Evolutionary conservation across 148 eudicot species (phyloP), one percentile per base, ranked within the genome.

Genomic region (Beta vulgaris): DNA sequence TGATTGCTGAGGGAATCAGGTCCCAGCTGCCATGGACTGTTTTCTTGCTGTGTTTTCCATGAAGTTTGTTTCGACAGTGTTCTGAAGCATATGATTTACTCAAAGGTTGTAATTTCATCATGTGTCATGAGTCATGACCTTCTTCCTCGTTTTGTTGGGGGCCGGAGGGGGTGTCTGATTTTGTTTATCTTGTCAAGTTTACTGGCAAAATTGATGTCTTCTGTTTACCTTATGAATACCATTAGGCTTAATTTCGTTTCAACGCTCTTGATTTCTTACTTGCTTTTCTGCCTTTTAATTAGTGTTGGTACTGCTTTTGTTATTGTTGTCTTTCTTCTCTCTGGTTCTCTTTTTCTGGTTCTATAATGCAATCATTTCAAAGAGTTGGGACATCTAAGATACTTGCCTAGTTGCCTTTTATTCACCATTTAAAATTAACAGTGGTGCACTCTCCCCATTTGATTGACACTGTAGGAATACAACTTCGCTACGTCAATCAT

Each of bases 11-110:
- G 60, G 74, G 49, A 80, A 64, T 57, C 83, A 90, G 98, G 86
- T 88, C 46, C 97, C 91, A 21, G 84, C 34, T 61, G 88, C 84
- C 81, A 87, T 90, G 95, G 91, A 88, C 49, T 79, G 85, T 77
- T 71, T 93, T 55, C 84, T 93, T 68, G 95, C 98, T 60, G 84
- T 86, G 81, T 78, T 53, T 8, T n/a, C 21, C 57, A 53, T n/a
- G n/a, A 53, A 19, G 57, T 25, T 53, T 3, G 3, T 51, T 7
- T 19, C 2, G 25, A 7, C 25, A 2, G 5, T 48, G 53, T 10
- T 51, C 57, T 97, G 16, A 94, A 94, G 85, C 88, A 87, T 71
- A 71, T 90, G 68, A 37, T 57, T 58, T 87, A 86, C 86, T 85
- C 92, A 21, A 74, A 86, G 93, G 92, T 91, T 74, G 18, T 66